Evolutionary conservation across 2,329 filamentous ascomycete species (phyloP).

Genomic region (Elsinoe necatrix): DNA sequence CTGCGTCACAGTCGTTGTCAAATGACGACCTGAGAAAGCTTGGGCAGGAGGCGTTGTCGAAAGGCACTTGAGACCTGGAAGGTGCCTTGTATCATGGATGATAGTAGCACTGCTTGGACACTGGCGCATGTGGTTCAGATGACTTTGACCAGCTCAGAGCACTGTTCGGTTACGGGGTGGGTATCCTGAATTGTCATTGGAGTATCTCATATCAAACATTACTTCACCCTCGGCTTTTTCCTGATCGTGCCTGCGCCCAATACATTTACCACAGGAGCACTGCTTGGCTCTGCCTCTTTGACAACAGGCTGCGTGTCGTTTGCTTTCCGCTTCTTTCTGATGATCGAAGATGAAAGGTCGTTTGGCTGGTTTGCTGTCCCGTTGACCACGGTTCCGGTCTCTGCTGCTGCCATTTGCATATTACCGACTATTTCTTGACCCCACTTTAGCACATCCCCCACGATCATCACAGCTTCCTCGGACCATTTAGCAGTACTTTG

Average conservation of each 20-base stretch:
- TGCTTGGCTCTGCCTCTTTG: not conserved
- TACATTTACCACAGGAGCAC: constrained; percentile 37
- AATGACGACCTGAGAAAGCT: constrained; percentile 19
- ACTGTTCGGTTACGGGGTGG: no score
- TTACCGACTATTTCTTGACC: constrained; percentile 18
- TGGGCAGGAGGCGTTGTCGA: constrained; percentile 17
- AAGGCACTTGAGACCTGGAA: not conserved
- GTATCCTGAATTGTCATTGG: not conserved
- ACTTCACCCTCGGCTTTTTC: constrained; percentile 46
- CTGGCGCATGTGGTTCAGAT: not conserved
- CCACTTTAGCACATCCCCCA: constrained; percentile 17
- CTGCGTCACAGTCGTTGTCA: constrained; percentile 18
- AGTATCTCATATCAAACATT: not conserved
- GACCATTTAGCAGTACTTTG: constrained; percentile 63
- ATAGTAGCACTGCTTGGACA: not conserved
- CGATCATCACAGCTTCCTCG: constrained; percentile 47
- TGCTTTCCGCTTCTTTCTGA: constrained; percentile 45
- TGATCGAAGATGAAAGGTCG: constrained; percentile 30
- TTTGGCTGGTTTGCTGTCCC: constrained; percentile 19
- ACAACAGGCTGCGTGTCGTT: constrained; percentile 19
- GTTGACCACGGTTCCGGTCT: not conserved
- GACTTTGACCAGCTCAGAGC: not conserved
- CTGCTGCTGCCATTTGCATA: not conserved
- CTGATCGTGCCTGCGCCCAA: constrained; percentile 44
- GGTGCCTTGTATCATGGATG: not conserved